Evolutionary conservation across 2,329 filamentous ascomycete genomes (phyloP).

Genomic region (Paracamarosporium sp.): DNA sequence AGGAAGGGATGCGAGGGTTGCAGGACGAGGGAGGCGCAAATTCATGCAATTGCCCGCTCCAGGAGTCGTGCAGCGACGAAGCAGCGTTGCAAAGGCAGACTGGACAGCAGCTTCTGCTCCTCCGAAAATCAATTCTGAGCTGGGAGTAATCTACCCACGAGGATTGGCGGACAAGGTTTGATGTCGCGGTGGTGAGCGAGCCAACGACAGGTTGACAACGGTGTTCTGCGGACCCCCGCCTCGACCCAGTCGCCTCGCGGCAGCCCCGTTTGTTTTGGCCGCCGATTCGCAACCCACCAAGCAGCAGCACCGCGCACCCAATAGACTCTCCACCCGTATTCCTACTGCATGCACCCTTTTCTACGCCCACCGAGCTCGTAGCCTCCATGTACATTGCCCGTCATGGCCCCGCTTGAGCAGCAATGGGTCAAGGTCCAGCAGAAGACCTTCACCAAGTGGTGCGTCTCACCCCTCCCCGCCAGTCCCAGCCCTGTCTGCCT

Average conservation of each 20-base stretch:
- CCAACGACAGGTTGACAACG: slow-evolving; percentile 30
- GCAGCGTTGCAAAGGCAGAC: neutral
- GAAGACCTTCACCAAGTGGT: slow-evolving; percentile 99
- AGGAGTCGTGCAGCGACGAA: neutral
- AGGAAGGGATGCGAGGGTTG: neutral
- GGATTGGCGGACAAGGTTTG: slow-evolving; percentile 5
- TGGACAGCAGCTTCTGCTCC: neutral
- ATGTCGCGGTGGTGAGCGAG: slow-evolving; percentile 14
- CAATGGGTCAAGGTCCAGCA: slow-evolving; percentile 83
- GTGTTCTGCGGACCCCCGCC: slow-evolving; percentile 29
- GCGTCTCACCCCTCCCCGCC: slow-evolving; percentile 37
- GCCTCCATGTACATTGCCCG: slow-evolving; percentile 36
- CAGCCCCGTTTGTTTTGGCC: slow-evolving; percentile 36
- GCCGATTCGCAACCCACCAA: slow-evolving; percentile 28
- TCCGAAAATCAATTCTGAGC: neutral
- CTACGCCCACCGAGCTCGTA: slow-evolving; percentile 9
- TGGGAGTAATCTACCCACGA: neutral
- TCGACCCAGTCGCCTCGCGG: slow-evolving; percentile 17
- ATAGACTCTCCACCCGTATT: slow-evolving; percentile 20
- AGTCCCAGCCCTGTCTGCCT: too few relatives aligned
- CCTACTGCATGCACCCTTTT: slow-evolving; percentile 21
- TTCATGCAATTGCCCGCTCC: neutral
- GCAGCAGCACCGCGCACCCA: slow-evolving; percentile 23
- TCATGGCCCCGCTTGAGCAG: slow-evolving; percentile 62
- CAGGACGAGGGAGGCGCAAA: slow-evolving; percentile 12